These are phyloP conservation scores for Hymenoscyphus albidus DNA, from an alignment of 2,329 filamentous ascomycete species.

Conservation along the genomic window DNA sequence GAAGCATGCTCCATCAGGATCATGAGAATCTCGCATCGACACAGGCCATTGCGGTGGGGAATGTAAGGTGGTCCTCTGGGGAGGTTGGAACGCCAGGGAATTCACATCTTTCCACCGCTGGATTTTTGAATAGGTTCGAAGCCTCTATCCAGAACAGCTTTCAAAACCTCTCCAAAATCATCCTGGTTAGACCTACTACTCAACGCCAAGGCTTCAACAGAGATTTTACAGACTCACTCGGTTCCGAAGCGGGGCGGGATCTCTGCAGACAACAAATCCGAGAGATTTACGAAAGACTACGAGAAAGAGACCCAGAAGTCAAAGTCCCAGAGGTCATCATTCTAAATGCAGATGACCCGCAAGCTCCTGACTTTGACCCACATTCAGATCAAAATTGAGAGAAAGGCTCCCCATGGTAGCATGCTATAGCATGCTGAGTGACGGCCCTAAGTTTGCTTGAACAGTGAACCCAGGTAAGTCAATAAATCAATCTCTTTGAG, in stretches of 20 bases:
- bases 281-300: not conserved
- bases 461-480: too few species aligned
- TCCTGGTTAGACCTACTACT: not conserved
- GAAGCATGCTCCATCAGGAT: not conserved
- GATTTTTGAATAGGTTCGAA: not conserved
- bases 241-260: not conserved
- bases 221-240: not conserved
- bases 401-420: not conserved
- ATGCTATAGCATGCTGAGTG: not conserved
- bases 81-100: not conserved
- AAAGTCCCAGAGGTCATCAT: not conserved
- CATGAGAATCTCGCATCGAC: not conserved
- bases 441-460: too few species aligned
- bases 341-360: not conserved
- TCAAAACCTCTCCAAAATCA: not conserved
- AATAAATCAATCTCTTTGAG: too few species aligned
- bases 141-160: not conserved
- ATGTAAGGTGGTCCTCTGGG: not conserved
- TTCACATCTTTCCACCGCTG: not conserved
- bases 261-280: not conserved
- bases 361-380: not conserved
- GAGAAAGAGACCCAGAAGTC: not conserved
- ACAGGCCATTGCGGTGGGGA: not conserved
- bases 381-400: not conserved
- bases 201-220: too few species aligned